Evolutionary conservation across 257 asterid genomes (phyloP).

Genomic region (Ligustrum vulgare): DNA sequence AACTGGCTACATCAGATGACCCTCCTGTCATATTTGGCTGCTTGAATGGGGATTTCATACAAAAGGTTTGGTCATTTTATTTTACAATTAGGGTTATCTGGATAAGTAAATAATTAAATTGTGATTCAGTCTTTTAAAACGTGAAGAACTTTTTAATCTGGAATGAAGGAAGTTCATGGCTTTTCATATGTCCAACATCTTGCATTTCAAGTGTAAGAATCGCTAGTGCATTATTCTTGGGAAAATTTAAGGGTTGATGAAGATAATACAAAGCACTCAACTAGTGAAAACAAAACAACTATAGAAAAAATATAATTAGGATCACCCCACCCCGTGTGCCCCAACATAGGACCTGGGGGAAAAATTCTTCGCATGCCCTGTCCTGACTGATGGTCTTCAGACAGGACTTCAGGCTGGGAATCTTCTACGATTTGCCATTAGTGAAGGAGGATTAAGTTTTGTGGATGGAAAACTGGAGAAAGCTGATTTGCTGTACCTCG

Average conservation of each 20-base stretch:
- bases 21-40: conserved; percentile 76
- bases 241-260: neutral
- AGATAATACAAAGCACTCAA: neutral
- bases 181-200: neutral
- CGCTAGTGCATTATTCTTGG: neutral
- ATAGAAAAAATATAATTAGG: neutral
- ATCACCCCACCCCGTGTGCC: neutral
- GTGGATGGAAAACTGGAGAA: conserved; percentile 71
- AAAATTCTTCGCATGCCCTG: neutral
- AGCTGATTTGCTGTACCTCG: conserved; percentile 80
- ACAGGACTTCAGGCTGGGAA: conserved; percentile 56
- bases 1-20: conserved; percentile 76
- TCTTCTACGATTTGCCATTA: conserved; percentile 72
- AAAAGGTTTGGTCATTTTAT: conserved; percentile 53
- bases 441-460: conserved; percentile 57
- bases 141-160: conserved; percentile 6
- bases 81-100: neutral
- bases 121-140: conserved; percentile 1
- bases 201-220: conserved; percentile 5
- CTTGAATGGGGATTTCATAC: conserved; percentile 66
- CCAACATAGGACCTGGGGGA: neutral
- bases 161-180: neutral
- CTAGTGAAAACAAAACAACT: neutral
- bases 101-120: neutral
- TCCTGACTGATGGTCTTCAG: conserved; percentile 39